Evolutionary conservation across 257 asterid species (phyloP).

Genomic region (Solanum pimpinellifolium): DNA sequence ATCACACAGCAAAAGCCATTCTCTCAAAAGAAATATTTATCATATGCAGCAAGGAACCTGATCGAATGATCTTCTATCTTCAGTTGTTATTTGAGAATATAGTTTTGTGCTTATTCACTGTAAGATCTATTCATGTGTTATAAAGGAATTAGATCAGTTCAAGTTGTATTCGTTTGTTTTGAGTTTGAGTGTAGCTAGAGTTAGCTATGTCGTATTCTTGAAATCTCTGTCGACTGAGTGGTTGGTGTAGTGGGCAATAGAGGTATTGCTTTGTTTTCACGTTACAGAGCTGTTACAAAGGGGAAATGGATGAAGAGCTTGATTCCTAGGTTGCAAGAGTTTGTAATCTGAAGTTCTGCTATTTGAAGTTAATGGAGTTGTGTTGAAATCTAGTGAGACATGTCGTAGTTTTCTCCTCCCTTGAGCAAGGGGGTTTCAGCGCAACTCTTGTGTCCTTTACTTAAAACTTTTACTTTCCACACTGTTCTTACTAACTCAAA

Average conservation of each 20-base stretch:
- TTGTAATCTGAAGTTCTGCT: not conserved
- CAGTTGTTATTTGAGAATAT: not conserved
- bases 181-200: not conserved
- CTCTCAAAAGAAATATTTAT: not conserved
- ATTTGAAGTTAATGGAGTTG: not conserved
- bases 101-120: not conserved
- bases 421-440: not conserved
- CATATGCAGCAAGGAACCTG: not conserved
- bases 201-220: not conserved
- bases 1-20: not conserved
- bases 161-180: not conserved
- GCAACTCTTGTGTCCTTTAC: not conserved
- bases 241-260: not conserved
- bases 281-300: not conserved
- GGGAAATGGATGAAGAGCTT: not conserved
- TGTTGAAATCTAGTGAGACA: not conserved
- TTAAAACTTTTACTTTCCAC: not conserved
- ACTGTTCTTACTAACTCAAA: not conserved
- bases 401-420: not conserved
- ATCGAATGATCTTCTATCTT: not conserved
- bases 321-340: not conserved
- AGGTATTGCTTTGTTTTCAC: not conserved
- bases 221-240: not conserved
- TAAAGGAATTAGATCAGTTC: not conserved
- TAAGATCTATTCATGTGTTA: not conserved